phyloP scores from a whole-genome alignment of 2,329 filamentous ascomycete species.

The Penicillium polonicum region DNA sequence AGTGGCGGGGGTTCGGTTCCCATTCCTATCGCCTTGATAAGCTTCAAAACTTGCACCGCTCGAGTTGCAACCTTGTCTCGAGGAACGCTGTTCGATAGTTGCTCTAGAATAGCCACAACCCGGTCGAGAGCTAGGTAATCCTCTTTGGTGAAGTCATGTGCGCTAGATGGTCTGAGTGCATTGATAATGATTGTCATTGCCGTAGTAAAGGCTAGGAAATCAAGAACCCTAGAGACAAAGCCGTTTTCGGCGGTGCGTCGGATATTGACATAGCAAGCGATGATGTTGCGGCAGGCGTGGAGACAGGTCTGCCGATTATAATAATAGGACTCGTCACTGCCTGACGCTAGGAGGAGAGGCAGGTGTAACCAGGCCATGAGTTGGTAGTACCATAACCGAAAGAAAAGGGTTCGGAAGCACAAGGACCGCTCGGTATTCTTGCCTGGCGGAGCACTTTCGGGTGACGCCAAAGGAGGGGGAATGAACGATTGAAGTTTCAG shows the following conservation, averaged over 20 bases:
- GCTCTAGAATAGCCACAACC: conserved; percentile 1
- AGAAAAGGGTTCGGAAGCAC: background rate
- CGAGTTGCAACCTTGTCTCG: conserved; percentile 10
- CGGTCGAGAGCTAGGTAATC: conserved; percentile 3
- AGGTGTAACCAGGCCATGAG: conserved; percentile 11
- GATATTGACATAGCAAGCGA: conserved; percentile 8
- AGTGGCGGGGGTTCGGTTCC: background rate
- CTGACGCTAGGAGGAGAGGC: conserved; percentile 7
- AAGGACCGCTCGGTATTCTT: conserved; percentile 1
- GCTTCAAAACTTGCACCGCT: conserved; percentile 2
- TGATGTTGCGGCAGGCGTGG: conserved; percentile 9
- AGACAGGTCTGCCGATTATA: conserved; percentile 11
- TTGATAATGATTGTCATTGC: conserved; percentile 12
- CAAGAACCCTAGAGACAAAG: conserved; percentile 11
- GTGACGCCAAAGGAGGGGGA: background rate
- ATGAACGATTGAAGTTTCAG: background rate
- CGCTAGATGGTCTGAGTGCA: conserved; percentile 1
- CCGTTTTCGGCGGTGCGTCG: conserved; percentile 2
- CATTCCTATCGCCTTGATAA: conserved; percentile 4
- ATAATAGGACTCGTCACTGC: background rate
- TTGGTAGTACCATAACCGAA: conserved; percentile 10
- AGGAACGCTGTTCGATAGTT: background rate
- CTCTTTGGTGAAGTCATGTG: background rate
- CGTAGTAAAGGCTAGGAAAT: conserved; percentile 16
- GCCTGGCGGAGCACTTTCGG: background rate